Percentiles rank a stretch among this genome's conserved stretches.
Evolutionary conservation across 495 filamentous ascomycete species (phyloP).

Genomic region (Achaetomiella virescens): DNA sequence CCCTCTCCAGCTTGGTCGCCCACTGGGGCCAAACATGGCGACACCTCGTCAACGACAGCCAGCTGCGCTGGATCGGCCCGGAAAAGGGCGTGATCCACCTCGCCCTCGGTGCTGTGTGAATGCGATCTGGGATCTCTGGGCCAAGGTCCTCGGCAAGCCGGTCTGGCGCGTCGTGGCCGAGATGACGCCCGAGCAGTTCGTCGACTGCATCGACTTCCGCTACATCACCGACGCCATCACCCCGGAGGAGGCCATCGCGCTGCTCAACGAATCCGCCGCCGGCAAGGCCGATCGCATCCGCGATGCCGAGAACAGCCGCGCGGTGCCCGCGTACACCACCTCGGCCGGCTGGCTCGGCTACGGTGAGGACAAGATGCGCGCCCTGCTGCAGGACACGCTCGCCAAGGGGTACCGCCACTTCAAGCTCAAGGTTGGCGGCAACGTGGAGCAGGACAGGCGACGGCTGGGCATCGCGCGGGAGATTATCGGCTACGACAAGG

Average conservation of each 20-base stretch:
- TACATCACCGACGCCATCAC: constrained; percentile 94
- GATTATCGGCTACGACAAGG: constrained; percentile 77
- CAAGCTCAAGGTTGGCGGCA: constrained; percentile 83
- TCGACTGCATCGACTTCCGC: constrained; percentile 83
- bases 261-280: constrained; percentile 55
- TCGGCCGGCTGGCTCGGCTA: constrained; percentile 95
- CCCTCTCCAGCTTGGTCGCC: constrained; percentile 65
- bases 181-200: constrained; percentile 81
- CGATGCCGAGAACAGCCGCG: constrained; percentile 62
- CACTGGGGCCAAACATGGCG: constrained; percentile 91
- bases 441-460: constrained; percentile 61
- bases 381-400: constrained; percentile 64
- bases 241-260: constrained; percentile 69
- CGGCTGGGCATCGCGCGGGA: constrained; percentile 69
- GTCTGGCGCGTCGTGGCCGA: constrained; percentile 87
- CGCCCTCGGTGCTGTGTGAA: constrained; percentile 88
- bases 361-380: constrained; percentile 74
- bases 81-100: constrained; percentile 95
- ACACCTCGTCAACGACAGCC: constrained; percentile 81
- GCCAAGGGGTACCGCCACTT: constrained; percentile 76
- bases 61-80: constrained; percentile 90
- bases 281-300: constrained; percentile 61
- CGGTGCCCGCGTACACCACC: constrained; percentile 88
- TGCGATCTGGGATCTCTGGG: constrained; percentile 93
- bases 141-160: constrained; percentile 75